Evolutionary conservation across 306 rosid genomes (phyloP), one percentile per base, ranked within the genome.

Genomic region (Senna tora): DNA sequence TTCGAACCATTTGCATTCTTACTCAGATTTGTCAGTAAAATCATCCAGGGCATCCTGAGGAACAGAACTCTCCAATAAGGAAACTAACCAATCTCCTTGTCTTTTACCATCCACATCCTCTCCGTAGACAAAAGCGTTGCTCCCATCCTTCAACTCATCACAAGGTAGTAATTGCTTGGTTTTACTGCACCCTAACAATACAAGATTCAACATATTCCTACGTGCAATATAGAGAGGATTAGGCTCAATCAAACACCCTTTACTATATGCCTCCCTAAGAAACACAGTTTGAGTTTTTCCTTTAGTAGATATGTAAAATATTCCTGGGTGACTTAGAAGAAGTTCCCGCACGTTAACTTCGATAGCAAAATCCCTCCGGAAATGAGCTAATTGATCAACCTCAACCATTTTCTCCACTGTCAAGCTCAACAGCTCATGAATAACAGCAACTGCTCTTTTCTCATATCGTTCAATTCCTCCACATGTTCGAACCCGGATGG

Each of bases 361-460:
- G 15, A 87, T 72, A 2, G 83, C 86, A 0, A 92, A 79, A 72
- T 92, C 94, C 75, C 77, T 84, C 34, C 79, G 71, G 63, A 92
- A 88, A 82, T 89, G 96, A 57, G 73, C 88, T 73, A 92, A 73
- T 12, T 84, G 88, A 67, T 92, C 96, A 36, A 89, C 84, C 77
- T 80, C 89, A 72, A 92, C 90, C 98, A 87, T 85, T 64, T 89
- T 92, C 77, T 87, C 96, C 61, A 86, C 87, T 20, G 94, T 89
- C 92, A 92, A 77, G 84, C 92, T 89, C 83, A 92, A 61, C 34
- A 92, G 75, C 82, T 92, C 96, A 21, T 88, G 96, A 84, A 92
- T 85, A 80, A 92, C 79, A 61, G 88, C 89, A 60, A 89, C 90
- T 5, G 85, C 87, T 67, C 92, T 77, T 84, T 92, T 89, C 86